A percentile compares a stretch with the other conserved stretches of the same genome.
Conservation (phyloP, 2,329 filamentous ascomycete genomes). For the Diaporthe humulicola region DNA sequence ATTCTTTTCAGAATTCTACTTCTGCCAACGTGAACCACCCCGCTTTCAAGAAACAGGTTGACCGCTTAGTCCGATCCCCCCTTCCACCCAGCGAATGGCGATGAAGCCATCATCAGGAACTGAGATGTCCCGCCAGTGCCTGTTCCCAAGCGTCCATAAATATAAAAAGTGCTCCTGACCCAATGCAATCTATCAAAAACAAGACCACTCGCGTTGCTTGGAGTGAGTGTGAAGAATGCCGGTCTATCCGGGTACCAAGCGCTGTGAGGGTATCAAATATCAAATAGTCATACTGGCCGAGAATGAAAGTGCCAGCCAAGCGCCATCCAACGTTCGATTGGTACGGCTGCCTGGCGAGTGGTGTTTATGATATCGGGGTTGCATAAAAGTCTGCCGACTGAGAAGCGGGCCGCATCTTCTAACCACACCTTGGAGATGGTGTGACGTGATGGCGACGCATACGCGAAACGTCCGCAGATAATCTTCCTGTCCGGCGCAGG, state of each 20-base stretch:
- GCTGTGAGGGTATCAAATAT: conserved; percentile 36
- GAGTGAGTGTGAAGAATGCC: conserved; percentile 28
- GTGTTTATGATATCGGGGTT: neutral
- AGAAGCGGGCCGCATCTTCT: neutral
- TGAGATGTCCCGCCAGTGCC: neutral
- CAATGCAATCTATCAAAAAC: conserved; percentile 21
- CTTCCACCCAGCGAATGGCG: neutral
- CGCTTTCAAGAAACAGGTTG: neutral
- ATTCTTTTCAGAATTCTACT: neutral
- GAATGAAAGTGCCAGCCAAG: neutral
- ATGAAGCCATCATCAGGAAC: neutral
- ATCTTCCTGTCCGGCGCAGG: neutral
- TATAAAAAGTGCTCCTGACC: neutral
- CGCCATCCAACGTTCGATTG: neutral
- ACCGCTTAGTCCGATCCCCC: neutral
- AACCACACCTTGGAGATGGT: neutral
- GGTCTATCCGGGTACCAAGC: conserved; percentile 34
- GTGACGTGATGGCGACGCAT: neutral
- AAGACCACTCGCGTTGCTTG: conserved; percentile 27
- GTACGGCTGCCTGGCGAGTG: neutral
- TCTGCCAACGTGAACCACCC: neutral
- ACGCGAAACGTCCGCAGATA: neutral
- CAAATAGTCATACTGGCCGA: neutral
- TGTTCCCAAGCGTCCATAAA: neutral
- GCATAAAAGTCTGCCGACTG: neutral